Conservation (phyloP, 192 early-diverging fungal genomes). For the Dimargaris verticillata region DNA sequence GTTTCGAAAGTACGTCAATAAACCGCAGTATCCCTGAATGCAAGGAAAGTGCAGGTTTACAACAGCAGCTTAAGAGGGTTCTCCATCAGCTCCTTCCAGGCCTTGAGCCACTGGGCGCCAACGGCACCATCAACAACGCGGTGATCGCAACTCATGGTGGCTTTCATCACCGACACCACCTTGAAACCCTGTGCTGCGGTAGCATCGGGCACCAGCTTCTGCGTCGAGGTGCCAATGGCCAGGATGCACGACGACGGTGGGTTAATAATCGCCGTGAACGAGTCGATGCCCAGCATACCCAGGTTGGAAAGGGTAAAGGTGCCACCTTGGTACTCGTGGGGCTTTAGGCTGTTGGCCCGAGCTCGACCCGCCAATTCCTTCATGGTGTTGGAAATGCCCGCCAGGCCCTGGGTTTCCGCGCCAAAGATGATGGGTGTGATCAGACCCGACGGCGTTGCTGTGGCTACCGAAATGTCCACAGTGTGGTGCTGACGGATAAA, state of each 20-base stretch:
- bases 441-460: constrained; percentile 81
- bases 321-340: constrained; percentile 96
- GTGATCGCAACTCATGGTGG: constrained; percentile 83
- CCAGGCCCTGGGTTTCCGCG: constrained; percentile 75
- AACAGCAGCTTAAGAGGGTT: constrained; percentile 87
- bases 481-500: constrained; percentile 88
- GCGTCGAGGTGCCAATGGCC: constrained; percentile 71
- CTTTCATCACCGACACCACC: constrained; percentile 60
- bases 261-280: constrained; percentile 98
- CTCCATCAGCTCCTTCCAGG: constrained; percentile 81
- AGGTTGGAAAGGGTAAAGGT: constrained; percentile 96
- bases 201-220: constrained; percentile 50
- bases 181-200: constrained; percentile 45
- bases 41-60: constrained; percentile 27
- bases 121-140: constrained; percentile 92
- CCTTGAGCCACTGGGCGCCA: constrained; percentile 76
- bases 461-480: constrained; percentile 90
- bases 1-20: too few species aligned
- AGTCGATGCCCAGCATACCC: constrained; percentile 88
- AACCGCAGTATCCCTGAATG: too few species aligned
- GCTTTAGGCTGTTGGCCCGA: constrained; percentile 72
- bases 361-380: constrained; percentile 73
- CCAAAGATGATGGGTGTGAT: constrained; percentile 85
- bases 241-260: constrained; percentile 86
- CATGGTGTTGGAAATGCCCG: constrained; percentile 67